These are phyloP conservation scores for Beverwykella pulmonaria DNA, from an alignment of 495 filamentous ascomycete genomes.

Conservation along the genomic window DNA sequence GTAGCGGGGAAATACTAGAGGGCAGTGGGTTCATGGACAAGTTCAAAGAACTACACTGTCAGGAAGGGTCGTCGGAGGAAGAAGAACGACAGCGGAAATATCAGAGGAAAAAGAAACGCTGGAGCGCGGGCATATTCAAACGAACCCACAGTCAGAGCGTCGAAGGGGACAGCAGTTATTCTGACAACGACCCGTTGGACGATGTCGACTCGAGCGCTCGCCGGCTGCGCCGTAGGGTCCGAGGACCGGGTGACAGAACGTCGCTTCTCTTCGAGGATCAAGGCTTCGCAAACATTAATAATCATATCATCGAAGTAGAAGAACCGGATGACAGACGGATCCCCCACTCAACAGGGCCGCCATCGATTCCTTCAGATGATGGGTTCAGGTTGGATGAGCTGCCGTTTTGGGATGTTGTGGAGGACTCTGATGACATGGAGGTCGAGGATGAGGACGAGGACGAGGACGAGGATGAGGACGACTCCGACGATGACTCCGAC, in stretches of 20 bases:
- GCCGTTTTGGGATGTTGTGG: constrained; percentile 38
- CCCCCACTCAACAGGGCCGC: constrained; percentile 28
- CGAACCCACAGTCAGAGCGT: constrained; percentile 43
- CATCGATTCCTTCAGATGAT: constrained; percentile 40
- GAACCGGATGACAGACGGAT: constrained; percentile 33
- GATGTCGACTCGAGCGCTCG: constrained; percentile 40
- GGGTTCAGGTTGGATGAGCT: constrained; percentile 39
- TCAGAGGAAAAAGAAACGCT: constrained; percentile 40
- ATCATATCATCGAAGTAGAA: constrained; percentile 38
- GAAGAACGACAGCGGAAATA: constrained; percentile 33
- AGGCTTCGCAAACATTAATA: constrained; percentile 28
- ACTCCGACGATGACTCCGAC: neutral
- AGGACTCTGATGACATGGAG: constrained; percentile 36
- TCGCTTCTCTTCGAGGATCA: constrained; percentile 40
- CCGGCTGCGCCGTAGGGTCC: constrained; percentile 40
- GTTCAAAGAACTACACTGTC: constrained; percentile 32
- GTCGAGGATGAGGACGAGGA: neutral
- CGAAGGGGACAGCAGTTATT: constrained; percentile 42
- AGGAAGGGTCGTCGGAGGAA: constrained; percentile 30
- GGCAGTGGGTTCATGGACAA: constrained; percentile 27
- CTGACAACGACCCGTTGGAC: constrained; percentile 37
- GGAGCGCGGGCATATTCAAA: constrained; percentile 44
- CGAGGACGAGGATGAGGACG: neutral
- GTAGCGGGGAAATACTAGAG: constrained; percentile 18
- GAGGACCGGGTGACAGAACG: constrained; percentile 37